These are phyloP conservation scores for Nemania sp. DNA, from an alignment of 2,329 filamentous ascomycete species.

Conservation along the genomic window DNA sequence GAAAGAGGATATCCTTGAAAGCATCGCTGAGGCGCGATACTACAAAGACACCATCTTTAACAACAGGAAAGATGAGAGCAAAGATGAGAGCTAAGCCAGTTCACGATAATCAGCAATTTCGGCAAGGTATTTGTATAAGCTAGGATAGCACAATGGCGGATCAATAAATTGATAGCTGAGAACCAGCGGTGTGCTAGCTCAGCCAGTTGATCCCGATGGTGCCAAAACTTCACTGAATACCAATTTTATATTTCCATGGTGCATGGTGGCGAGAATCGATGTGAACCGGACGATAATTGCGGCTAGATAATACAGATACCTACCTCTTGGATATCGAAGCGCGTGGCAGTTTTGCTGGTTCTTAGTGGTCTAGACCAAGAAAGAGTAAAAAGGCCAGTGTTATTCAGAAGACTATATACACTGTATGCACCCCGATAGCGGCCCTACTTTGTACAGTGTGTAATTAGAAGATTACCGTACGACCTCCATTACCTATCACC, in stretches of 20 bases:
- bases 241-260: no score
- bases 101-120: background rate
- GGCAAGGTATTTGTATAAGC: no score
- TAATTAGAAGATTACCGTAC: background rate
- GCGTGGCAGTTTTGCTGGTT: conserved; percentile 30
- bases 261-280: no score
- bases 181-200: no score
- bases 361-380: conserved; percentile 2
- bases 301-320: no score
- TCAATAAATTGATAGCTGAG: background rate
- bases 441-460: background rate
- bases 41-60: conserved; percentile 73
- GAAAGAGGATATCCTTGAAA: conserved; percentile 88
- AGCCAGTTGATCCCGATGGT: no score
- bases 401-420: no score
- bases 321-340: background rate
- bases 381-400: conserved; percentile 4
- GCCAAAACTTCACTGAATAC: no score
- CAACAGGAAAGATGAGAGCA: conserved; percentile 9
- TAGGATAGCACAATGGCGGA: background rate
- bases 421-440: conserved; percentile 6
- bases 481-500: background rate
- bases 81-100: no score
- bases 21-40: conserved; percentile 86
- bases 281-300: background rate